Evolutionary conservation across 2,329 filamentous ascomycete species (phyloP).

Genomic region (Madurella mycetomatis): DNA sequence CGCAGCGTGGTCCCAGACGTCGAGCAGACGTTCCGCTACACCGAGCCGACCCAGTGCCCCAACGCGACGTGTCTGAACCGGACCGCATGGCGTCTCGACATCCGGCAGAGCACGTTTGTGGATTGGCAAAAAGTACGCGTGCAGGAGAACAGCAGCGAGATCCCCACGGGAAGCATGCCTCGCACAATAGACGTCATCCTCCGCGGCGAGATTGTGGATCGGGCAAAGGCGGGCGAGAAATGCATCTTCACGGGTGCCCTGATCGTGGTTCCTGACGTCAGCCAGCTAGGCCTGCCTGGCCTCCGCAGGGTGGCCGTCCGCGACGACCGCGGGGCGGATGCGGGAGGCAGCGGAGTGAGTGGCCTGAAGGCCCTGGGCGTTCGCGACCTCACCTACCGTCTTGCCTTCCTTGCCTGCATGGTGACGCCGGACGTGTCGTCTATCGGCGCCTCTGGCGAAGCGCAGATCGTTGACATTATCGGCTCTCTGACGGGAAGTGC

Average conservation of each 20-base stretch:
- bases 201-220: conserved; percentile 93
- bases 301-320: conserved; percentile 76
- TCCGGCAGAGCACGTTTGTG: conserved; percentile 93
- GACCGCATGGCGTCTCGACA: conserved; percentile 92
- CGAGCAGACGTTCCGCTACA: conserved; percentile 96
- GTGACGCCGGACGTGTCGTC: conserved; percentile 83
- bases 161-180: conserved; percentile 97
- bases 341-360: conserved; percentile 76
- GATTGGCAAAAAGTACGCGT: conserved; percentile 99
- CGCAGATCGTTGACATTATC: conserved; percentile 78
- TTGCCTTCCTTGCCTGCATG: conserved; percentile 98
- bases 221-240: conserved; percentile 95
- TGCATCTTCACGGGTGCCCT: conserved; percentile 96
- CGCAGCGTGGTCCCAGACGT: conserved; percentile 81
- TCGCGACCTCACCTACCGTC: conserved; percentile 86
- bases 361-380: conserved; percentile 92
- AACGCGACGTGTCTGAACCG: conserved; percentile 85
- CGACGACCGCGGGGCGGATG: conserved; percentile 78
- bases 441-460: conserved; percentile 68
- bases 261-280: conserved; percentile 95
- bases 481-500: conserved; percentile 73
- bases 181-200: conserved; percentile 96
- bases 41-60: conserved; percentile 92
- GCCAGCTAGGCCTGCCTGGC: conserved; percentile 86
- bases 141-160: conserved; percentile 97